Evolutionary conservation across 768 basidiomycete species (phyloP).

Genomic region (Austroboletus eburneus): DNA sequence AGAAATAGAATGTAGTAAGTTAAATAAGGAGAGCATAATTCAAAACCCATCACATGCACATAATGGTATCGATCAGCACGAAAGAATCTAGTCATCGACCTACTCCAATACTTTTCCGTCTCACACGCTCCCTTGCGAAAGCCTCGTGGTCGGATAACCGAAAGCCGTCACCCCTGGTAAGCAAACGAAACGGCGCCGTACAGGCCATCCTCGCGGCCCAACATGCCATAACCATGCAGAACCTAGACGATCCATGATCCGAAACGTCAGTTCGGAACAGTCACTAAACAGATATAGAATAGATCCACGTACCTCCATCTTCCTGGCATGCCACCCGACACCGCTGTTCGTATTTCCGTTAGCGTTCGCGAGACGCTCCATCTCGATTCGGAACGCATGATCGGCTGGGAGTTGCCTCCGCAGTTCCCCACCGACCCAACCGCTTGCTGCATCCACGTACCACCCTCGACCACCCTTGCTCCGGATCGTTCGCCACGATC

Average conservation of each 20-base stretch:
- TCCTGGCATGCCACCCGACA: conserved; percentile 93
- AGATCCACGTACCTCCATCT: conserved; percentile 81
- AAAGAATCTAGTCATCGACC: background rate
- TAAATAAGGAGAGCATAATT: background rate
- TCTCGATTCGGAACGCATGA: conserved; percentile 68
- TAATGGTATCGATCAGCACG: background rate
- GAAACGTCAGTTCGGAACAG: background rate
- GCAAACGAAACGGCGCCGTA: conserved; percentile 95
- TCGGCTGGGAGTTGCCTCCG: conserved; percentile 52
- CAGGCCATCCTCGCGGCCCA: conserved; percentile 89
- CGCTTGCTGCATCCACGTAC: conserved; percentile 88
- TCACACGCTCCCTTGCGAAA: background rate
- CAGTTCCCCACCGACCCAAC: conserved; percentile 62
- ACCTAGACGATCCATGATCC: conserved; percentile 46
- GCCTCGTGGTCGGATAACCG: background rate
- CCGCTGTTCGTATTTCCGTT: conserved; percentile 89
- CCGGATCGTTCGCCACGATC: conserved; percentile 82
- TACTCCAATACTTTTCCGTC: background rate
- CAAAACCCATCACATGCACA: background rate
- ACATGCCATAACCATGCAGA: conserved; percentile 83
- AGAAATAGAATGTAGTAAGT: background rate
- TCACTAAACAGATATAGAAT: too few relatives aligned
- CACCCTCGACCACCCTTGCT: conserved; percentile 94
- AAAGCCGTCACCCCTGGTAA: conserved; percentile 64
- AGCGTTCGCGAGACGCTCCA: conserved; percentile 69